Evolutionary conservation across 2,329 filamentous ascomycete genomes (phyloP), one percentile per base, ranked within the genome.

Genomic region (Chrysosporium queenslandicum): DNA sequence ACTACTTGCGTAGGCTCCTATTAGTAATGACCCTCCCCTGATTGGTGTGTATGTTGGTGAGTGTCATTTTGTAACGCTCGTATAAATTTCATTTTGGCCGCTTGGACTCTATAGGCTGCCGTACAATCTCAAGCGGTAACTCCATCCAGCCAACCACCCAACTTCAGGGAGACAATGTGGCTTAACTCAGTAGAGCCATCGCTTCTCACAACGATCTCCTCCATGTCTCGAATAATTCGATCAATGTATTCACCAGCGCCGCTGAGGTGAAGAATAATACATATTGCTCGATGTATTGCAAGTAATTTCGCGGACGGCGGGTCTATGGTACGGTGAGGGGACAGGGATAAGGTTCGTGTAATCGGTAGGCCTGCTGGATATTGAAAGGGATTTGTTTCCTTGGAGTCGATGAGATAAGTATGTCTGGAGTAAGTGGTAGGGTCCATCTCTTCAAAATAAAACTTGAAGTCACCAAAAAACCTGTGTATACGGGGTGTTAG

Each of bases 261-360:
- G 40, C 55, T 57, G 36, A 64, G 45, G 43, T 58, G 43, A 52
- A 60, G 57, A 46, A 60, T 57, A 51, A 27, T 37, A 34, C 51
- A 43, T 50, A 57, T 56, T 9, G 58, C 52, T 4, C 48, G 30
- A 46, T 60, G 58, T 18, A 60, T 50, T 21, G 53, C 56, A 36
- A 57, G 55, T 16, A 60, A 48, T 40, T 55, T 46, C 29, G 50
- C 52, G 30, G 60, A 59, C 55, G 61, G 60, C 12, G 52, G 64
- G 46, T 66, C 64, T 57, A 61, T 61, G 23, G 60, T 63, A 52
- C 61, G 56, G 60, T 57, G 3, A 3, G n/a, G 14, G 6, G 16
- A 11, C 4, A 16, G n/a, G n/a, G 23, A 23, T 2, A 21, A 4
- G 46, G 45, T 56, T 12, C 57, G 50, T 39, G 53, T 50, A 40